Evolutionary conservation across 352 stramenopile species (phyloP), one percentile per base, ranked within the genome.

Genomic region (Pythium pyrilobum): DNA sequence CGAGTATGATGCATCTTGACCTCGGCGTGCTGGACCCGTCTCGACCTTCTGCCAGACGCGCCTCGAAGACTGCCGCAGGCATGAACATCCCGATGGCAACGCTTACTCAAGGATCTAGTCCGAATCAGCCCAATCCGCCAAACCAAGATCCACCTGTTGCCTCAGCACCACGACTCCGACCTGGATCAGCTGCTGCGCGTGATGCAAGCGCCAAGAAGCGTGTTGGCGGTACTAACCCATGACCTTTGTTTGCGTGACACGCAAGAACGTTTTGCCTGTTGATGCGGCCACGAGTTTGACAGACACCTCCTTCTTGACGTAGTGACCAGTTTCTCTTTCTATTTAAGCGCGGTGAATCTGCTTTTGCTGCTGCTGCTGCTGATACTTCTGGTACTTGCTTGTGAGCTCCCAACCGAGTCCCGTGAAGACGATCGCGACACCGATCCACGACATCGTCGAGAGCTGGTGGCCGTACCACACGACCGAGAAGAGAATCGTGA

Each of bases 401-500:
- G 78, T 81, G 18, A 95, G 64, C 43, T 95, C 85, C 74, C 79
- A 90, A 9, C 83, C 80, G 20, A 95, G 69, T 12, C 95, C 95
- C 42, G 81, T 56, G 74, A 98, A 97, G 25, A 98, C 95, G 52
- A 98, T 74, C 8, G 66, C 72, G 28, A 98, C 85, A 20, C 88
- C 83, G 24, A 85, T 59, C 95, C 95, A 98, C 66, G 96, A 96
- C 74, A 95, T 86, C 52, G 65, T 53, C 57, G 73, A 91, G 41
- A 99, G 86, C 29, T 85, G 56, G 80, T 99, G 94, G 21, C 95
- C 96, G 67, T 98, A 98, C 69, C 96, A 91, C 18, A 99, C 66
- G 15, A 99, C 96, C 20, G 92, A 98, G 62, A 99, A 91, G 23
- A 99, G 72, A 37, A 99, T 98, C 10, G 93, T 98, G 66, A 99